Conservation (phyloP, 805 yeast species). For the Torulaspora microellipsoides region DNA sequence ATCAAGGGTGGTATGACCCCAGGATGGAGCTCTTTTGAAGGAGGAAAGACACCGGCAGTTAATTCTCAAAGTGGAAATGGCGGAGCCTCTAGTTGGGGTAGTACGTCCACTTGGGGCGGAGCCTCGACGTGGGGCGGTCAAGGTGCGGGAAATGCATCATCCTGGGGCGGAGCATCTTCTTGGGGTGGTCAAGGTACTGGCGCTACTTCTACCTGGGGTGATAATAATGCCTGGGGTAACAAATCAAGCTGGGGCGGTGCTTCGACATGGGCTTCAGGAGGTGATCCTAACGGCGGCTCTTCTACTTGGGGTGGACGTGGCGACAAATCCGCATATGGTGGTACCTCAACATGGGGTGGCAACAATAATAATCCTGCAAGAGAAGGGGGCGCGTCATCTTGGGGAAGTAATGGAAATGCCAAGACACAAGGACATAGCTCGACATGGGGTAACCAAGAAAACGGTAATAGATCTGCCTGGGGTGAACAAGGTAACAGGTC, state of each 20-base stretch:
- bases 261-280: conserved; percentile 42
- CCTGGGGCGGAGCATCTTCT: conserved; percentile 40
- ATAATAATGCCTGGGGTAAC: conserved; percentile 35
- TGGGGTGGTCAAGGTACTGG: conserved; percentile 40
- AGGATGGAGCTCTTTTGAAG: conserved; percentile 52
- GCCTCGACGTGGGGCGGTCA: conserved; percentile 40
- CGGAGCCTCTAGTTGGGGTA: conserved; percentile 34
- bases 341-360: conserved; percentile 42
- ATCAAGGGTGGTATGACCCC: conserved; percentile 47
- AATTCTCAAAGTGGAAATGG: conserved; percentile 31
- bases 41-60: conserved; percentile 44
- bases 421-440: conserved; percentile 40
- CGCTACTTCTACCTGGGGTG: conserved; percentile 38
- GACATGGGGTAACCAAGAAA: conserved; percentile 36
- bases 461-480: conserved; percentile 38
- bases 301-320: conserved; percentile 46
- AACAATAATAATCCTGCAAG: conserved; percentile 15
- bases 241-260: conserved; percentile 45
- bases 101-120: conserved; percentile 41
- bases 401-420: conserved; percentile 34
- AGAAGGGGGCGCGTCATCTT: conserved; percentile 41
- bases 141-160: conserved; percentile 24
- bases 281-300: conserved; percentile 38
- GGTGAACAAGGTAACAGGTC: conserved; percentile 31
- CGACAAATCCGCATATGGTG: conserved; percentile 37